Base-by-base conservation (phyloP, 1,139 yeast genomes). In the Blastobotrys proliferans region DNA sequence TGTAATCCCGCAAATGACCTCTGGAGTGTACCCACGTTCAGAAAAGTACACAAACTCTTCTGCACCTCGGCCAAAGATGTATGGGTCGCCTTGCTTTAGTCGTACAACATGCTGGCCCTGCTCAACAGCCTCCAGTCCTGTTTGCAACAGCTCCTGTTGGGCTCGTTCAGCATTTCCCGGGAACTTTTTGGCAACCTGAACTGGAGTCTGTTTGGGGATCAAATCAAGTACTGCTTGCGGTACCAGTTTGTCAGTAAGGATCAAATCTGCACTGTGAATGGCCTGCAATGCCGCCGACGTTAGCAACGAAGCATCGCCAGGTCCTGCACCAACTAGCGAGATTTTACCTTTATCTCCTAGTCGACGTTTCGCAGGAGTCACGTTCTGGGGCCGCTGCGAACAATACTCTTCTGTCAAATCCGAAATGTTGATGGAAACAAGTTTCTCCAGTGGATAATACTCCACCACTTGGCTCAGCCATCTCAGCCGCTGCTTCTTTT, bases 141-240 rank as follows among this genome's bases (percentile, higher is more conserved):
- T 64, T 17, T 72, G 69, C 28, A 87, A 68, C 30, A 92, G 70
- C 62, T 92, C 97, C 51, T 84, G 76, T 63, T 92, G 98, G 0
- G 97, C 97, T 39, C 76, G 74, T 58, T 88, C 97, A 0, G 98
- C 97, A 61, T 92, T 90, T 1, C 98, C 98, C 1, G 97, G 97
- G 64, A 88, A 92, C 63, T 92, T 92, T 35, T 88, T 74, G 11
- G 98, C 97, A 50, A 90, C 88, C 60, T 84, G 87, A 4, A 83
- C 68, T 41, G 81, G 81, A 1, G 94, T 84, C 33, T 73, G 69
- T 28, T 74, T 64, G 0, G 97, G 97, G 13, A 90, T 83, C 27
- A 88, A 66, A 41, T 83, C 88, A 26, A 90, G 67, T 1, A 92
- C 95, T 54, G 82, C 83, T 53, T 83, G 85, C 3, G 97, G 98